These are phyloP conservation scores for Zostera marina DNA, from an alignment of 116 monocot species.

Conservation along the genomic window DNA sequence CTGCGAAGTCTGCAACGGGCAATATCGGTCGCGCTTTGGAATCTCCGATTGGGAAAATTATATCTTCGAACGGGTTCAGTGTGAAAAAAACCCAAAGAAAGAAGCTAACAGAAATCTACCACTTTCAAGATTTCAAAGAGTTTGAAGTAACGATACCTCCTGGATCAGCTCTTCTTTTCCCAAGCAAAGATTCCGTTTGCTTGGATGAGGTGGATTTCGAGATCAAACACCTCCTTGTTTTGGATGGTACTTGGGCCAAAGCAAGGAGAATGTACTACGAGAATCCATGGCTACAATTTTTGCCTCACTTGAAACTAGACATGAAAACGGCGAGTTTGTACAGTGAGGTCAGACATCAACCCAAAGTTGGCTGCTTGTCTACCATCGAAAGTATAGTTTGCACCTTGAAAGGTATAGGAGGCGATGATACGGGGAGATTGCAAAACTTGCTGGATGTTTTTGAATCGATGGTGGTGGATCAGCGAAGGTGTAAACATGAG, in stretches of 20 bases:
- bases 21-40: slow-evolving; percentile 26
- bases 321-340: slow-evolving; percentile 50
- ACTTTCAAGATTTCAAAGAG: slow-evolving; percentile 34
- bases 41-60: slow-evolving; percentile 23
- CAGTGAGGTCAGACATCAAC: slow-evolving; percentile 78
- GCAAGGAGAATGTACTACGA: slow-evolving; percentile 78
- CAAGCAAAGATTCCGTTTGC: slow-evolving; percentile 28
- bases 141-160: slow-evolving; percentile 40
- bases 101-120: slow-evolving; percentile 6
- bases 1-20: slow-evolving; percentile 41
- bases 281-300: slow-evolving; percentile 78
- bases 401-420: slow-evolving; percentile 51
- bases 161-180: slow-evolving; percentile 57
- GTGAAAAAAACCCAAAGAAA: slow-evolving; percentile 39
- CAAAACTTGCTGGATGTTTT: slow-evolving; percentile 60
- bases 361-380: slow-evolving; percentile 61
- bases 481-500: slow-evolving; percentile 54
- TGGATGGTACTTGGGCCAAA: slow-evolving; percentile 89
- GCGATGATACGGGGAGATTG: slow-evolving; percentile 29
- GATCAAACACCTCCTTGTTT: slow-evolving; percentile 63
- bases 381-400: slow-evolving; percentile 82
- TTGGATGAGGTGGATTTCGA: slow-evolving; percentile 36
- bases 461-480: slow-evolving; percentile 70
- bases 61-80: slow-evolving; percentile 25
- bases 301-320: slow-evolving; percentile 61